phyloP scores from a whole-genome alignment of 2,329 filamentous ascomycete species.

The Xylaria sp. region DNA sequence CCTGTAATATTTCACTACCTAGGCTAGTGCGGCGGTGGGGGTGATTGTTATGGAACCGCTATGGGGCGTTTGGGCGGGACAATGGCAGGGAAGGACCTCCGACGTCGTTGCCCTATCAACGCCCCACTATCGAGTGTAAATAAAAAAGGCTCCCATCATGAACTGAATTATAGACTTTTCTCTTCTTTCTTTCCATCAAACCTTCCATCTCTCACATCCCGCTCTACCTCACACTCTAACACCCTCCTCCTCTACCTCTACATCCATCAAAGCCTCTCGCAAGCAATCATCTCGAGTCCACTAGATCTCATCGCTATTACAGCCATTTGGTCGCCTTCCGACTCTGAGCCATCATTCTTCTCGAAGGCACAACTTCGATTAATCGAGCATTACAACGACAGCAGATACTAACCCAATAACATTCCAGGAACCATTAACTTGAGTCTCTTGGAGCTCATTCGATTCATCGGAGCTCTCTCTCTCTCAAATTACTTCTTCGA shows the following conservation, averaged over 20 bases:
- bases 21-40: not conserved
- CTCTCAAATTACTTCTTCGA: conserved; percentile 49
- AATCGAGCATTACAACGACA: conserved; percentile 59
- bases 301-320: conserved; percentile 60
- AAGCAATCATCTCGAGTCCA: conserved; percentile 54
- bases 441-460: conserved; percentile 69
- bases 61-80: not conserved
- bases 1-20: not conserved
- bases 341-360: conserved; percentile 57
- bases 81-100: not conserved
- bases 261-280: conserved; percentile 45
- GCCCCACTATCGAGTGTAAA: conserved; percentile 47
- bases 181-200: conserved; percentile 44
- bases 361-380: conserved; percentile 58
- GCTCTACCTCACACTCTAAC: conserved; percentile 28
- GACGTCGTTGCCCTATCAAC: conserved; percentile 36
- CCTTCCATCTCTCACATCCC: conserved; percentile 30
- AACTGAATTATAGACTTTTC: conserved; percentile 36
- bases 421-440: conserved; percentile 68
- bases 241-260: conserved; percentile 29
- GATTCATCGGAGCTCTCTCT: conserved; percentile 55
- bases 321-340: conserved; percentile 61
- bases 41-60: too few relatives aligned
- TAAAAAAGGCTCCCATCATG: conserved; percentile 39
- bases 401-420: conserved; percentile 58